Percentiles rank a stretch among this genome's conserved stretches.
These are phyloP conservation scores for Erysimum pusillum DNA, from an alignment of 441 rosid species.

Conservation along the genomic window DNA sequence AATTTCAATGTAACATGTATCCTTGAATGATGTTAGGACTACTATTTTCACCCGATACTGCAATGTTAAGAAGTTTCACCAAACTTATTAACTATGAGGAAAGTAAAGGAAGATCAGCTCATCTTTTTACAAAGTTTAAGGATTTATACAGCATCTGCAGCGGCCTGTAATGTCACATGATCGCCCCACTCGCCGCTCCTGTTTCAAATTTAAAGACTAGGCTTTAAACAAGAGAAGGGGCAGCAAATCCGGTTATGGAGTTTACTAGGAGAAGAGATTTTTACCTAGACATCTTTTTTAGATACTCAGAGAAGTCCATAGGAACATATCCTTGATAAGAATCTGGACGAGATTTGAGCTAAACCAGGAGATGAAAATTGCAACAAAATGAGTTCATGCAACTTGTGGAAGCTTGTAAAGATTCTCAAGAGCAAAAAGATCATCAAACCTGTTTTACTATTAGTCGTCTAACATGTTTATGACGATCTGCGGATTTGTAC, in stretches of 20 bases:
- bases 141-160: slow-evolving; percentile 73
- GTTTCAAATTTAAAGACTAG: slow-evolving; percentile 22
- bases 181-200: slow-evolving; percentile 98
- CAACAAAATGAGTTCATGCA: slow-evolving; percentile 19
- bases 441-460: slow-evolving; percentile 81
- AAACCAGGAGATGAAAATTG: slow-evolving; percentile 11
- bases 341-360: slow-evolving; percentile 47
- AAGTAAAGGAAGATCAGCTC: slow-evolving; percentile 9
- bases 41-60: slow-evolving; percentile 91
- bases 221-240: background rate
- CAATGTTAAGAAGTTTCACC: slow-evolving; percentile 7
- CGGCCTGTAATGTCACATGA: slow-evolving; percentile 94
- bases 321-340: slow-evolving; percentile 56
- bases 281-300: slow-evolving; percentile 58
- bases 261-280: slow-evolving; percentile 6
- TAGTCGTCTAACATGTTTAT: slow-evolving; percentile 68
- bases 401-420: slow-evolving; percentile 8
- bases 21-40: slow-evolving; percentile 85
- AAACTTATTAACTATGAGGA: background rate
- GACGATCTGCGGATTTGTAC: slow-evolving; percentile 68
- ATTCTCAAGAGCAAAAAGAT: slow-evolving; percentile 19
- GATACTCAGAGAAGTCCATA: slow-evolving; percentile 56
- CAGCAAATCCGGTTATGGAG: slow-evolving; percentile 8
- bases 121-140: background rate
- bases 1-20: slow-evolving; percentile 88